These are phyloP conservation scores for Nemania sp. DNA, from an alignment of 2,329 filamentous ascomycete species.

Conservation along the genomic window DNA sequence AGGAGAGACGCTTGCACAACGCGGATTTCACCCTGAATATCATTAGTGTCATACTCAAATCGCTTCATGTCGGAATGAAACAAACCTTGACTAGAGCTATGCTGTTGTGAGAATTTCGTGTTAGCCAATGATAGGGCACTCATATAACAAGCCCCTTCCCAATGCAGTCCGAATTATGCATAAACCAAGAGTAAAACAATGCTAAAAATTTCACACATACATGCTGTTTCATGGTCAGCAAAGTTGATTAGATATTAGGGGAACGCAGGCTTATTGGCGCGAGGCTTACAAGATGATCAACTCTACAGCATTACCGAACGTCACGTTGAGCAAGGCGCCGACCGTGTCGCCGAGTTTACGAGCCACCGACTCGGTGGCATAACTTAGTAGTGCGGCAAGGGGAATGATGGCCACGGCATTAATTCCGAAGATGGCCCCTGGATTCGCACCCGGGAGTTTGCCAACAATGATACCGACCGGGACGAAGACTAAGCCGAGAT, in stretches of 20 bases:
- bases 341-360: slow-evolving; percentile 72
- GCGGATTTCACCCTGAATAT: slow-evolving; percentile 70
- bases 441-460: slow-evolving; percentile 53
- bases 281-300: slow-evolving; percentile 70
- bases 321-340: slow-evolving; percentile 74
- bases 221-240: slow-evolving; percentile 33
- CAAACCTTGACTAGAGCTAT: slow-evolving; percentile 73
- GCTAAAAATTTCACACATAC: slow-evolving; percentile 26
- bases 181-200: background rate
- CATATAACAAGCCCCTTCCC: background rate
- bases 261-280: background rate
- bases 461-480: slow-evolving; percentile 73
- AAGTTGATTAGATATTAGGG: background rate
- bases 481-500: slow-evolving; percentile 76
- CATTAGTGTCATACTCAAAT: slow-evolving; percentile 30
- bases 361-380: slow-evolving; percentile 76
- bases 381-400: slow-evolving; percentile 70
- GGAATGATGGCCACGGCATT: slow-evolving; percentile 78
- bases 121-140: slow-evolving; percentile 27
- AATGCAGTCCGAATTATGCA: background rate
- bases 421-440: slow-evolving; percentile 70
- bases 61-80: background rate
- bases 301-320: slow-evolving; percentile 79
- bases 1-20: slow-evolving; percentile 90
- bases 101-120: slow-evolving; percentile 48